Conservation (phyloP, 2,329 filamentous ascomycete genomes). For the Parastagonospora nodorum region DNA sequence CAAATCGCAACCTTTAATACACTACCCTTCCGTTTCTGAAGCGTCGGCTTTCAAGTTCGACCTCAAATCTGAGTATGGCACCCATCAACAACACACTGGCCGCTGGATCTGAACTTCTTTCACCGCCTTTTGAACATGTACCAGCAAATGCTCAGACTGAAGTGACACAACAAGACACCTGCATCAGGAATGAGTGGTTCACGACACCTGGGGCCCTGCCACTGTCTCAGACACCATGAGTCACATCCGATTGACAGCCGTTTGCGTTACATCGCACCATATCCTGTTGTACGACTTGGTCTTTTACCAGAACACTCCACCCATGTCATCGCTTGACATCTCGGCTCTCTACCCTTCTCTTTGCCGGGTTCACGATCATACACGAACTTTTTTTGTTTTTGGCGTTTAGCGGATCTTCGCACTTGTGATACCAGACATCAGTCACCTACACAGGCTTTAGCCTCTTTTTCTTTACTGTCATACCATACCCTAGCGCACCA, state of each 20-base stretch:
- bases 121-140: not conserved
- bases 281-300: constrained; percentile 10
- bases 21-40: constrained; percentile 46
- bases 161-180: not conserved
- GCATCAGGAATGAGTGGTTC: not conserved
- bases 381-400: constrained; percentile 26
- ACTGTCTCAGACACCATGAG: not conserved
- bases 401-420: constrained; percentile 33
- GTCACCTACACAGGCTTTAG: constrained; percentile 39
- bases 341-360: constrained; percentile 17
- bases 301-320: constrained; percentile 8
- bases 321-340: constrained; percentile 23
- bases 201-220: not conserved
- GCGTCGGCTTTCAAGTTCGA: constrained; percentile 45
- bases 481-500: constrained; percentile 1
- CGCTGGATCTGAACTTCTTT: constrained; percentile 23
- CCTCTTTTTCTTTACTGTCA: constrained; percentile 25
- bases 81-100: constrained; percentile 18
- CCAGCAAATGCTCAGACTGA: not conserved
- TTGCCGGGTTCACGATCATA: constrained; percentile 38
- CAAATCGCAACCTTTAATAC: constrained; percentile 38
- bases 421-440: constrained; percentile 47
- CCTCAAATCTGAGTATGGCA: constrained; percentile 32
- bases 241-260: constrained; percentile 11
- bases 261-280: constrained; percentile 13